A percentile compares a stretch with the other conserved stretches of the same genome.
phyloP scores from a whole-genome alignment of 2,329 filamentous ascomycete species.

The Aaosphaeria pasadenensis region DNA sequence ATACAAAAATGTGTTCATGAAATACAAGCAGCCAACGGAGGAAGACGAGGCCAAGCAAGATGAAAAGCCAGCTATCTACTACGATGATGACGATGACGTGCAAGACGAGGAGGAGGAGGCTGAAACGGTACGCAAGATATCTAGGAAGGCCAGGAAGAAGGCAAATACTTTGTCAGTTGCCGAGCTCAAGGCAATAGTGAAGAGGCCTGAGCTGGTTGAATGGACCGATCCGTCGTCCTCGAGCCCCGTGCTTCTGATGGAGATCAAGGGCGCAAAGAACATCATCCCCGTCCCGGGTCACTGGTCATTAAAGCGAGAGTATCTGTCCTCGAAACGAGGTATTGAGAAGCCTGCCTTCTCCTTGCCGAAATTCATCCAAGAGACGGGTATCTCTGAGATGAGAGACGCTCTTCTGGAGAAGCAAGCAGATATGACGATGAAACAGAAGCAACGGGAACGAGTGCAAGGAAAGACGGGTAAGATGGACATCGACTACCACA shows the following conservation, averaged over 20 bases:
- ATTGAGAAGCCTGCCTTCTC: constrained; percentile 94
- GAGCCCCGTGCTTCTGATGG: constrained; percentile 83
- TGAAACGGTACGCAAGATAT: constrained; percentile 66
- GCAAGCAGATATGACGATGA: constrained; percentile 84
- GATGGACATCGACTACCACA: constrained; percentile 97
- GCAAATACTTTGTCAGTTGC: constrained; percentile 91
- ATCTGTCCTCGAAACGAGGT: constrained; percentile 92
- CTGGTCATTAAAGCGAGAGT: constrained; percentile 96
- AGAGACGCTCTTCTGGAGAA: constrained; percentile 94
- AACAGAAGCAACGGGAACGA: constrained; percentile 92
- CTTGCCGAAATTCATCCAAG: constrained; percentile 92
- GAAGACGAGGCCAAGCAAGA: constrained; percentile 55
- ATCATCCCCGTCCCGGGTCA: constrained; percentile 91
- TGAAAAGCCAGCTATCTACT: constrained; percentile 83
- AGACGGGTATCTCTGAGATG: constrained; percentile 98
- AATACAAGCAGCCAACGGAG: constrained; percentile 59
- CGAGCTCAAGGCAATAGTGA: constrained; percentile 88
- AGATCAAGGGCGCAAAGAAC: constrained; percentile 93
- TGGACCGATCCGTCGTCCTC: constrained; percentile 94
- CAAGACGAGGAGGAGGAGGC: constrained; percentile 75
- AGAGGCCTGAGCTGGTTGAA: constrained; percentile 90
- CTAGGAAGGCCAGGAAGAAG: constrained; percentile 92
- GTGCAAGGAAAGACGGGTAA: constrained; percentile 96
- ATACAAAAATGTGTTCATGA: constrained; percentile 79
- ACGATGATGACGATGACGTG: constrained; percentile 79